Base-by-base conservation (phyloP, 1,284 basidiomycete species). In the Erythrobasidium hasegawianum region DNA sequence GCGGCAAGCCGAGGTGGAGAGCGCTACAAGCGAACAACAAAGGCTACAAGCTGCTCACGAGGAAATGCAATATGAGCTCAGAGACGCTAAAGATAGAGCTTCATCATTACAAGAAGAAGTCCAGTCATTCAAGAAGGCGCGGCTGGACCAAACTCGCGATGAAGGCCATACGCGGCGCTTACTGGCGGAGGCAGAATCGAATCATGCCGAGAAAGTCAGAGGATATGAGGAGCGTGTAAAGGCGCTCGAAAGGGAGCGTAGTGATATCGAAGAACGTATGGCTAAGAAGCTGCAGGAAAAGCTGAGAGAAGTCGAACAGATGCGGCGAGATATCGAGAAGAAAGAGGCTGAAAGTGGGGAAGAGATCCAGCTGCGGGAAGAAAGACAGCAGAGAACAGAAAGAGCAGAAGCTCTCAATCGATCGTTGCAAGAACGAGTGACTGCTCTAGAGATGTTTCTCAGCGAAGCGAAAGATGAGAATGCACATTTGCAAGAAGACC, bases 1-100 rank as follows among this genome's bases (percentile, higher is more conserved):
- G 47, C 86, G 88, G 26, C 89, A 94, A 75, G 90, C 88, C 13
- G 91, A 96, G 74, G 77, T 88, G 14, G 93, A 97, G 78, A 87
- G 87, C 0, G 84, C 86, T 1, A 58, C 29, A 0, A 24, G 38
- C 20, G 55, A 55, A 16, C 62, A 58, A 41, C 45, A 57, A 16
- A 40, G 47, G n/a, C 20, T 55, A 13, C 62, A 65, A 52, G 55
- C 40, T 9, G 62, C 56, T 3, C 54, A 50, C 27, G 85, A 85
- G 9, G 93, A 97, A 75, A 80, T 90, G 39, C 85, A 90, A 71
- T 93, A 88, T 75, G 90, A 93, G 74, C 79, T 94, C 1, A 85
- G 87, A 27, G 91, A 95, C 75, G 78, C 85, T 3, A 82, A 83
- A 40, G 90, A 75, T 27, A 69, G 69, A 4, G 68, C 18, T 26